Conservation (phyloP, 768 basidiomycete genomes). For the Lyophyllum decastes region DNA sequence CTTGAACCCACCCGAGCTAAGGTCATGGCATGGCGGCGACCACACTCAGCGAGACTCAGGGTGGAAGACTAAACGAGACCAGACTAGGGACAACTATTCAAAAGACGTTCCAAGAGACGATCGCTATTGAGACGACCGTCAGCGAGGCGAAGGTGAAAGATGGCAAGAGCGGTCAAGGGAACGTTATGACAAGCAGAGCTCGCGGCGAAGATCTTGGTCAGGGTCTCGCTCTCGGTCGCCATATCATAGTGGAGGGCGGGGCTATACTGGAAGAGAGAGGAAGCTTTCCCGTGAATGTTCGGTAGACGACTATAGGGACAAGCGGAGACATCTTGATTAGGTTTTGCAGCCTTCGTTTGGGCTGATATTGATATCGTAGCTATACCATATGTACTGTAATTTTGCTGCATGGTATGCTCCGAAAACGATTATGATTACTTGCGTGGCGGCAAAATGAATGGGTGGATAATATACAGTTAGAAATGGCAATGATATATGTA, state of each 20-base stretch:
- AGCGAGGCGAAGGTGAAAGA: slow-evolving; percentile 5
- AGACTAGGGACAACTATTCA: slow-evolving; percentile 17
- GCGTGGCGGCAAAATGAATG: neutral
- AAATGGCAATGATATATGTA: neutral
- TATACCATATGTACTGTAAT: neutral
- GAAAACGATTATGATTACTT: neutral
- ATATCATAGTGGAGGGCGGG: slow-evolving; percentile 18
- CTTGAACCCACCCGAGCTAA: slow-evolving; percentile 25
- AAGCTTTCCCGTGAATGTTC: slow-evolving; percentile 34
- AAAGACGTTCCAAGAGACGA: slow-evolving; percentile 14
- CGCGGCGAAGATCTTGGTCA: slow-evolving; percentile 27
- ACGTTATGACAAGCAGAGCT: slow-evolving; percentile 25
- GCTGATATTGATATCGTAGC: neutral
- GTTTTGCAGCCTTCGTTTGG: slow-evolving; percentile 7
- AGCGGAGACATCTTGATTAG: slow-evolving; percentile 60
- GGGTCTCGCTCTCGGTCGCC: slow-evolving; percentile 33
- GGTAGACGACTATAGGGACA: slow-evolving; percentile 39
- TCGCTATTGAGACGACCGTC: slow-evolving; percentile 8
- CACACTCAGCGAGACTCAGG: slow-evolving; percentile 23
- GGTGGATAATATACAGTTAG: neutral
- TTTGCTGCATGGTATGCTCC: neutral
- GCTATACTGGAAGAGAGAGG: slow-evolving; percentile 26
- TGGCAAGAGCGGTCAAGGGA: slow-evolving; percentile 19
- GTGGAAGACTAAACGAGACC: slow-evolving; percentile 27
- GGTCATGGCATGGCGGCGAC: slow-evolving; percentile 36